A percentile compares a stretch with the other conserved stretches of the same genome.
These are phyloP conservation scores for Rhodotorula toruloides DNA, from an alignment of 768 basidiomycete species.

Conservation along the genomic window DNA sequence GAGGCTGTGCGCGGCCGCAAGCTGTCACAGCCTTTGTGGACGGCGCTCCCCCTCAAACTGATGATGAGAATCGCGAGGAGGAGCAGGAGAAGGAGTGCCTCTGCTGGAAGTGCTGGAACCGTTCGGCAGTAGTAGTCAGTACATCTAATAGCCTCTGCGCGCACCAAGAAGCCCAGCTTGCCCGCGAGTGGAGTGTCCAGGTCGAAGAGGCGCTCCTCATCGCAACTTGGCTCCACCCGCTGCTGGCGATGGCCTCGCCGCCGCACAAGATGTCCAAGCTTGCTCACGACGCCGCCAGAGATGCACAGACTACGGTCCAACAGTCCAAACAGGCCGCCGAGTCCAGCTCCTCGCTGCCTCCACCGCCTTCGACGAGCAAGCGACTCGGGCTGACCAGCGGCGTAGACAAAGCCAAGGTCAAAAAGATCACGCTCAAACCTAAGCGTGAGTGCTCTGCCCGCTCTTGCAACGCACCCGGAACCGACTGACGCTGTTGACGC, in stretches of 20 bases:
- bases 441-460: not conserved
- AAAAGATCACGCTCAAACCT: constrained; percentile 22
- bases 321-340: not conserved
- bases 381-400: constrained; percentile 20
- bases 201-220: too few species aligned
- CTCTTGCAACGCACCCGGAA: not conserved
- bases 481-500: not conserved
- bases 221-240: not conserved
- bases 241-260: constrained; percentile 8
- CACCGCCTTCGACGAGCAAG: constrained; percentile 5
- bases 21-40: too few species aligned
- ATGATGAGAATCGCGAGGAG: too few species aligned
- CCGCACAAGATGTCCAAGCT: constrained; percentile 21
- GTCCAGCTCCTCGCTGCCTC: not conserved
- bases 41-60: too few species aligned
- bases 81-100: too few species aligned
- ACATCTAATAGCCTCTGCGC: too few species aligned
- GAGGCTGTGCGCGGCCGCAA: too few species aligned
- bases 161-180: too few species aligned
- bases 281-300: not conserved
- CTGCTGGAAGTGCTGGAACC: too few species aligned
- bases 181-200: too few species aligned
- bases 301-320: not conserved
- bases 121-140: too few species aligned
- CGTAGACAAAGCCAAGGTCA: constrained; percentile 7